These are phyloP conservation scores for Syzygium aqueum DNA, from an alignment of 345 rosid species.

Conservation along the genomic window DNA sequence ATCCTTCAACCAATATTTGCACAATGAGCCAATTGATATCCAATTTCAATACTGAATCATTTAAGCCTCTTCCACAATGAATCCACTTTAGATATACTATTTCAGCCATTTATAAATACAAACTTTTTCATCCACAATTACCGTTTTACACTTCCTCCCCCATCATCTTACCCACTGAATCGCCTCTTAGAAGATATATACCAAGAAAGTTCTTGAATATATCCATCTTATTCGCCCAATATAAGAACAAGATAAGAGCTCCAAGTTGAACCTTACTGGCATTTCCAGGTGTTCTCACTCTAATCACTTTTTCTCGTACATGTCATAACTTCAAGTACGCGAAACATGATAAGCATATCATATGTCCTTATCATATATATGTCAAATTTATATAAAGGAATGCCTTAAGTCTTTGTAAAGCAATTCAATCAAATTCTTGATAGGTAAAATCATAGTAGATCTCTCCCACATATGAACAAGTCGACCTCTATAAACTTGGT, in stretches of 20 bases:
- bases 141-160: neutral
- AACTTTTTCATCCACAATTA: neutral
- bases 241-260: neutral
- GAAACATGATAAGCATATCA: neutral
- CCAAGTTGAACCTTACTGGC: neutral
- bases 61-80: neutral
- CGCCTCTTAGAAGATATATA: neutral
- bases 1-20: neutral
- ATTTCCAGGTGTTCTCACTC: neutral
- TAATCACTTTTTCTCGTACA: neutral
- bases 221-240: neutral
- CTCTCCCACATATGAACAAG: neutral
- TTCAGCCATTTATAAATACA: neutral
- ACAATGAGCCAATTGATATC: neutral
- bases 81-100: neutral
- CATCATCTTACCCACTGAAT: neutral
- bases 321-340: neutral
- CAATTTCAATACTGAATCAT: neutral
- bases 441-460: neutral
- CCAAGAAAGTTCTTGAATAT: neutral
- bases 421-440: neutral
- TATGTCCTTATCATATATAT: neutral
- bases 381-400: neutral
- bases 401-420: neutral
- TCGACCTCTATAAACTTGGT: neutral